Evolutionary conservation across 75 land plant genomes (phyloP).

Genomic region (Sequoiadendron giganteum): DNA sequence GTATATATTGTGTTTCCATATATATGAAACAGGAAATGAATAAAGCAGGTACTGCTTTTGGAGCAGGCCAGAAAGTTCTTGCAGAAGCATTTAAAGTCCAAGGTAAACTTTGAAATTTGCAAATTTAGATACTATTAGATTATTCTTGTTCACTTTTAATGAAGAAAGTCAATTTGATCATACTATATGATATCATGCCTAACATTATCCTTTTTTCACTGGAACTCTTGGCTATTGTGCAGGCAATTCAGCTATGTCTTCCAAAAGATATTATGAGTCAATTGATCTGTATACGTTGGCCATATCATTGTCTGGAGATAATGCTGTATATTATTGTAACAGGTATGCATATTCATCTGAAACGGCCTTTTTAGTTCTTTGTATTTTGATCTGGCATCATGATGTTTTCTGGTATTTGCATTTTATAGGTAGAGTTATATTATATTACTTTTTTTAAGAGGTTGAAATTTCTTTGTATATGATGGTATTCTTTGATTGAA

Average conservation of each 20-base stretch:
- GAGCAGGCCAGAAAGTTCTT: slow-evolving; percentile 18
- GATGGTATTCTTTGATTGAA: too few relatives aligned
- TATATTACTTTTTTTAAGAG: not conserved
- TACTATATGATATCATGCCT: not conserved
- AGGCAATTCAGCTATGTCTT: slow-evolving; percentile 25
- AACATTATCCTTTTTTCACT: not conserved
- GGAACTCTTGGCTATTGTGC: not conserved
- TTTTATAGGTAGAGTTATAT: not conserved
- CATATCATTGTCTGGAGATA: slow-evolving; percentile 23
- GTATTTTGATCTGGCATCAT: not conserved
- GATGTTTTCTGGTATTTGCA: not conserved
- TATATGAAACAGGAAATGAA: slow-evolving; percentile 10
- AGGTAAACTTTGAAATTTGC: slow-evolving; percentile 14
- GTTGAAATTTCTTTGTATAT: too few relatives aligned
- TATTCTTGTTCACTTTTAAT: not conserved
- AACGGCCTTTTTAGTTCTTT: not conserved
- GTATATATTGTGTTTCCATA: too few relatives aligned
- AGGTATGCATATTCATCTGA: slow-evolving; percentile 14
- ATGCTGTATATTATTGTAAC: slow-evolving; percentile 35
- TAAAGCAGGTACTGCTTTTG: not conserved
- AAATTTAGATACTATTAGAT: not conserved
- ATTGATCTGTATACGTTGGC: slow-evolving; percentile 34
- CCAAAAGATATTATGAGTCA: slow-evolving; percentile 20
- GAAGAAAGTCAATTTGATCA: not conserved
- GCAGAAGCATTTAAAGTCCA: slow-evolving; percentile 37